A percentile compares a stretch with the other conserved stretches of the same genome.
Evolutionary conservation across 495 filamentous ascomycete species (phyloP).

Genomic region (Talaromyces wortmannii): DNA sequence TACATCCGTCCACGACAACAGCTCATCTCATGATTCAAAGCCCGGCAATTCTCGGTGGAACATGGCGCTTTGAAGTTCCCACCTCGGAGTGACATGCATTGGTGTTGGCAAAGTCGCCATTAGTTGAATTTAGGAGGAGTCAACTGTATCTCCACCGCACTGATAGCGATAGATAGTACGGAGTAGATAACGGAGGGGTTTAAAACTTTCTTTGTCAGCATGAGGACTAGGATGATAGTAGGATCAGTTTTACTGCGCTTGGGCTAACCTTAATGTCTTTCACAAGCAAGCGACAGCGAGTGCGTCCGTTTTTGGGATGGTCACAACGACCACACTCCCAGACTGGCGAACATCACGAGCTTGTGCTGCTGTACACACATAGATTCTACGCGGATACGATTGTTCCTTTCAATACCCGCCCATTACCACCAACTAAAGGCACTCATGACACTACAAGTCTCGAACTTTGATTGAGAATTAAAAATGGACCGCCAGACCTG

Average conservation of each 20-base stretch:
- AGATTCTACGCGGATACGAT: neutral
- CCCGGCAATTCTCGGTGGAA: neutral
- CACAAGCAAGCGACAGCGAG: neutral
- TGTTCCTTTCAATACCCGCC: neutral
- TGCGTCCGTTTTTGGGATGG: neutral
- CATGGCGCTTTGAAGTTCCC: neutral
- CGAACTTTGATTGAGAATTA: neutral
- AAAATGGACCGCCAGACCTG: neutral
- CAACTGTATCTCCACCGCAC: neutral
- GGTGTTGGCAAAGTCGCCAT: neutral
- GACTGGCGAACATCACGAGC: neutral
- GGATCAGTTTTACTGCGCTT: neutral
- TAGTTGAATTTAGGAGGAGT: neutral
- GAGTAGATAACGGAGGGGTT: neutral
- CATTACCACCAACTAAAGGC: neutral
- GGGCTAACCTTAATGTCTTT: neutral
- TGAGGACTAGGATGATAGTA: too few relatives aligned
- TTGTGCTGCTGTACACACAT: neutral
- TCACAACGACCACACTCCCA: neutral
- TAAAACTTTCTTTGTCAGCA: neutral
- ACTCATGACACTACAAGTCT: neutral
- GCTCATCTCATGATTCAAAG: neutral
- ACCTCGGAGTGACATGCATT: neutral
- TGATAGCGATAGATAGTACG: too few relatives aligned
- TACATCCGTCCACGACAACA: neutral